These are phyloP conservation scores for Corylus americana DNA, from an alignment of 306 rosid species.

Conservation along the genomic window DNA sequence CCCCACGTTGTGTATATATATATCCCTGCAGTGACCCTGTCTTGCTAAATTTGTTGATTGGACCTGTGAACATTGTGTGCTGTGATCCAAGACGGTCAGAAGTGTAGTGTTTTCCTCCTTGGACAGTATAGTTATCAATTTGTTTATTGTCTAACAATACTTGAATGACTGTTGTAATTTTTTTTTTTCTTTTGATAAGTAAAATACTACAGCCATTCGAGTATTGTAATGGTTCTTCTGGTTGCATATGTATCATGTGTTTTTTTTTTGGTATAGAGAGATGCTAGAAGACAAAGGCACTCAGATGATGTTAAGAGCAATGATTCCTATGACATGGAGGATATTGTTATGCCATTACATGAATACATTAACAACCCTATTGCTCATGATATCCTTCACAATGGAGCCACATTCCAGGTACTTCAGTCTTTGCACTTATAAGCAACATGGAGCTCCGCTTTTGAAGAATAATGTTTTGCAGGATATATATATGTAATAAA, in stretches of 20 bases:
- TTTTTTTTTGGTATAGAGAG: constrained; percentile 63
- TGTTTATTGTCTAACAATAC: background rate
- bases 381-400: constrained; percentile 78
- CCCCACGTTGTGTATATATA: background rate
- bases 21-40: background rate
- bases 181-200: no score
- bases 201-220: no score
- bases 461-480: no score
- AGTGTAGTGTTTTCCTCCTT: background rate
- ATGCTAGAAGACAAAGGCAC: constrained; percentile 46
- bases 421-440: constrained; percentile 21
- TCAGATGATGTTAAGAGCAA: constrained; percentile 25
- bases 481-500: background rate
- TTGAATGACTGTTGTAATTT: background rate
- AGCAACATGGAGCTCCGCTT: constrained; percentile 17
- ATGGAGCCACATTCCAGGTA: constrained; percentile 99
- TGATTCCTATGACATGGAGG: constrained; percentile 69
- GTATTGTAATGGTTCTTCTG: constrained; percentile 14
- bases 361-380: constrained; percentile 72
- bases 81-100: background rate
- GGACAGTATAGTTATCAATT: background rate
- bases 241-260: constrained; percentile 20
- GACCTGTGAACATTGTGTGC: background rate
- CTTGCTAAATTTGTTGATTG: background rate
- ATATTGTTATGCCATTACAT: constrained; percentile 78